Evolutionary conservation across 805 yeast species (phyloP), one percentile per base, ranked within the genome.

Genomic region (Debaryomyces castellii): DNA sequence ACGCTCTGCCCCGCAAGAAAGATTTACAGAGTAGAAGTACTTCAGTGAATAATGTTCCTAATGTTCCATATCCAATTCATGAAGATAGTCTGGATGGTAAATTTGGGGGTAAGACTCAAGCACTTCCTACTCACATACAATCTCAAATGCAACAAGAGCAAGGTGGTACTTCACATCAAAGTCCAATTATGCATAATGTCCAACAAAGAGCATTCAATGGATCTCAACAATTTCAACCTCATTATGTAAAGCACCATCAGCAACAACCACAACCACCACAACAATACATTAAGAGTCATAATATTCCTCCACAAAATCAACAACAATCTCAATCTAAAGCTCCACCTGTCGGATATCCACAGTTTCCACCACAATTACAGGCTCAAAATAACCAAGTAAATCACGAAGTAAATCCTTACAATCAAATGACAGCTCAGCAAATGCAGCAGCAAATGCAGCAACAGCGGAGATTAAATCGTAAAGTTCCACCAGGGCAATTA

Each of bases 401-500:
- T 7, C 41, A 44, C 30, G 35, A 24, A 10, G 33, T 30, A 17
- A 45, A 32, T 11, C 41, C 28, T 20, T 47, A 41, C 16, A 42
- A 41, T 11, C 49, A 38, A 17, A 51, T 39, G 57, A 34, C 40
- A 46, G 46, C 4, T 55, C 45, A 41, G 53, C 44, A 33, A 30
- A 30, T 30, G 34, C 34, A 30, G 16, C 34, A 30, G 10, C 28
- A 25, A 25, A 25, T 25, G 28, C 40, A 20, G 14, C 45, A 40
- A 23, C 53, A 47, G 40, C 54, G 49, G 37, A 50, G 41, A 11
- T 33, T 45, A 22, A 45, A 40, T 12, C 50, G 57, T 27, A 58
- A 51, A 39, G 49, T 45, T 2, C 62, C 59, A n/a, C 50, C 54
- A 20, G 46, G 51, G n/a, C 43, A 40, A 23, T 45, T 52, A 23